Conservation (phyloP, 1,284 basidiomycete genomes). For the Pseudozyma tsukubaensis region DNA sequence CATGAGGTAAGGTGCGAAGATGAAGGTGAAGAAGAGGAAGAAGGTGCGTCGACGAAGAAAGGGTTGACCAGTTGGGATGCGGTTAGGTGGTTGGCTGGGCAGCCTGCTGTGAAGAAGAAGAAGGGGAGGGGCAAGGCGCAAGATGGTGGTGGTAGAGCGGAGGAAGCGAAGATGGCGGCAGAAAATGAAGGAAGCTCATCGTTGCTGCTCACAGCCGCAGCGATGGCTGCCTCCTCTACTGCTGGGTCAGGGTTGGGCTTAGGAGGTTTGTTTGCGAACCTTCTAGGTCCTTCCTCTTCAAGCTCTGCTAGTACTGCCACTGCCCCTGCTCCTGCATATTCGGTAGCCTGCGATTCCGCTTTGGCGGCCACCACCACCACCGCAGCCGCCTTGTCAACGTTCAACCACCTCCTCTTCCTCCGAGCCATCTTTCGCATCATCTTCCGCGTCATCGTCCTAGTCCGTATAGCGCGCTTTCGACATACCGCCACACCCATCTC, state of each 20-base stretch:
- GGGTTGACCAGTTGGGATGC: too few species aligned
- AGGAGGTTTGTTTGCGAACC: conserved; percentile 16
- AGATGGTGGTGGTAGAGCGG: neutral
- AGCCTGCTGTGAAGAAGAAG: too few species aligned
- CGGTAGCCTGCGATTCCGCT: neutral
- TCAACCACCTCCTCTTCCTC: conserved; percentile 25
- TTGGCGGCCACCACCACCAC: neutral
- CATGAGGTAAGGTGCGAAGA: neutral
- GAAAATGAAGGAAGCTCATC: neutral
- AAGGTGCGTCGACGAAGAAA: too few species aligned
- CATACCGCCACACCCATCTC: conserved; percentile 29
- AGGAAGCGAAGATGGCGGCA: neutral
- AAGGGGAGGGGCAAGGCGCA: too few species aligned
- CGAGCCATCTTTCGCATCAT: conserved; percentile 36
- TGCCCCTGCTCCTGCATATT: too few species aligned
- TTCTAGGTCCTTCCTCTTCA: conserved; percentile 10
- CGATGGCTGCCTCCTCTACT: conserved; percentile 10
- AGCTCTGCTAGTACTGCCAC: too few species aligned
- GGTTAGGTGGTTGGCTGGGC: too few species aligned
- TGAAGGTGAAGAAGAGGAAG: conserved; percentile 2
- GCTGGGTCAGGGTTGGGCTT: conserved; percentile 9
- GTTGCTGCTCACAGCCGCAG: conserved; percentile 17
- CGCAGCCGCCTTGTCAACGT: conserved; percentile 5
- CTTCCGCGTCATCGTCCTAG: conserved; percentile 36
- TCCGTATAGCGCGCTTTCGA: conserved; percentile 20